Percentiles rank a stretch among this genome's conserved stretches.
Conservation (phyloP, 2,329 filamentous ascomycete species). For the Stemphylium beticola region DNA sequence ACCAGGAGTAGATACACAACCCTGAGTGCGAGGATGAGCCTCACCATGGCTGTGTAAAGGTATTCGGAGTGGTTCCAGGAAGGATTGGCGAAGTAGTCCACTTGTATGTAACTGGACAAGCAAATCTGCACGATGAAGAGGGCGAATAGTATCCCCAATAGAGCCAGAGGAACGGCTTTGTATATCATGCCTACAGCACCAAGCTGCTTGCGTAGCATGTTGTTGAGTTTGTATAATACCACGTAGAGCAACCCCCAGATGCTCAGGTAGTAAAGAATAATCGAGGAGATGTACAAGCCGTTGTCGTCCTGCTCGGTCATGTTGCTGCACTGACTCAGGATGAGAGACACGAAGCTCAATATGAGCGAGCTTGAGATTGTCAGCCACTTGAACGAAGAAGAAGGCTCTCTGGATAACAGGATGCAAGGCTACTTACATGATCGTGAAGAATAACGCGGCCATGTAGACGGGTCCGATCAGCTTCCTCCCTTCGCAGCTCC, state of each 20-base stretch:
- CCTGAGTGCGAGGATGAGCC: constrained; percentile 18
- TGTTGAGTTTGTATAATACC: constrained; percentile 34
- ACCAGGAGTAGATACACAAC: constrained; percentile 30
- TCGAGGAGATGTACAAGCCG: constrained; percentile 20
- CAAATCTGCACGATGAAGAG: constrained; percentile 21
- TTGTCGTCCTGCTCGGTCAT: constrained; percentile 1
- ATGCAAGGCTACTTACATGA: constrained; percentile 26
- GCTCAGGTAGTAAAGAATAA: constrained; percentile 27
- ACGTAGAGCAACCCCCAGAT: constrained; percentile 33
- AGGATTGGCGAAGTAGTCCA: constrained; percentile 7
- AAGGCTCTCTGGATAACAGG: background rate
- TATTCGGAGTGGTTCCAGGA: background rate
- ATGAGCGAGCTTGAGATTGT: constrained; percentile 13
- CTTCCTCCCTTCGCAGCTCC: constrained; percentile 24
- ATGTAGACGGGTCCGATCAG: constrained; percentile 29
- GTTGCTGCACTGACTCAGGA: constrained; percentile 23
- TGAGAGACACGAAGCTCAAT: constrained; percentile 14
- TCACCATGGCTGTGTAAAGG: background rate
- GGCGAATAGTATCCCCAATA: constrained; percentile 28
- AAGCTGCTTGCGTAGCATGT: constrained; percentile 28
- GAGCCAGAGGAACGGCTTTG: constrained; percentile 16
- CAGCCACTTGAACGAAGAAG: background rate
- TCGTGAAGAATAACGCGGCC: constrained; percentile 12
- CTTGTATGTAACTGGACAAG: constrained; percentile 18
- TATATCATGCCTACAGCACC: constrained; percentile 13